phyloP scores from a whole-genome alignment of 768 basidiomycete genomes.

The Lactarius hatsudake region DNA sequence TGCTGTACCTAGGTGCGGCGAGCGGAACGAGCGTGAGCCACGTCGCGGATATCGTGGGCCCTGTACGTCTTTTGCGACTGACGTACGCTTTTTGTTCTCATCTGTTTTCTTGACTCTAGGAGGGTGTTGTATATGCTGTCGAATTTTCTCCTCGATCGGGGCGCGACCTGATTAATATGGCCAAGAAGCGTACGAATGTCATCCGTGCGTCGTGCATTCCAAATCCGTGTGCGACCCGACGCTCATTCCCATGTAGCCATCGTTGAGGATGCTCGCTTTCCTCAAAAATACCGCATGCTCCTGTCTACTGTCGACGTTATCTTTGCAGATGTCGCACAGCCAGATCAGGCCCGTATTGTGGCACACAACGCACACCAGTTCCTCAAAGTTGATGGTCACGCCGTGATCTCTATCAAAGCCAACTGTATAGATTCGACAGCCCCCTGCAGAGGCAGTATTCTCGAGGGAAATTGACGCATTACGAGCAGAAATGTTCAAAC shows the following conservation, averaged over 20 bases:
- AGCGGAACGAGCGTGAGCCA: slow-evolving; percentile 98
- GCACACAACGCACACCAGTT: slow-evolving; percentile 90
- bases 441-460: slow-evolving; percentile 83
- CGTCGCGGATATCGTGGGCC: slow-evolving; percentile 98
- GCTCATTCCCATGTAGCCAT: slow-evolving; percentile 56
- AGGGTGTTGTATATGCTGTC: slow-evolving; percentile 96
- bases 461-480: slow-evolving; percentile 81
- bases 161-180: slow-evolving; percentile 98
- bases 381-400: slow-evolving; percentile 90
- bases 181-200: slow-evolving; percentile 98
- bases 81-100: slow-evolving; percentile 20
- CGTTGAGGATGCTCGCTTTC: slow-evolving; percentile 94
- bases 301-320: slow-evolving; percentile 94
- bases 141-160: slow-evolving; percentile 97
- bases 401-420: slow-evolving; percentile 97
- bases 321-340: slow-evolving; percentile 98
- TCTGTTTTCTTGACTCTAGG: slow-evolving; percentile 44
- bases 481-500: slow-evolving; percentile 80
- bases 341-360: slow-evolving; percentile 98
- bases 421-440: slow-evolving; percentile 98
- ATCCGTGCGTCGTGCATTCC: slow-evolving; percentile 64
- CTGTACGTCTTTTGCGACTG: slow-evolving; percentile 50
- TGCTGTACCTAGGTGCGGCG: slow-evolving; percentile 96
- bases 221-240: not conserved
- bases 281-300: slow-evolving; percentile 97